Conservation (phyloP, 345 rosid species). For the Syzygium oleosum region DNA sequence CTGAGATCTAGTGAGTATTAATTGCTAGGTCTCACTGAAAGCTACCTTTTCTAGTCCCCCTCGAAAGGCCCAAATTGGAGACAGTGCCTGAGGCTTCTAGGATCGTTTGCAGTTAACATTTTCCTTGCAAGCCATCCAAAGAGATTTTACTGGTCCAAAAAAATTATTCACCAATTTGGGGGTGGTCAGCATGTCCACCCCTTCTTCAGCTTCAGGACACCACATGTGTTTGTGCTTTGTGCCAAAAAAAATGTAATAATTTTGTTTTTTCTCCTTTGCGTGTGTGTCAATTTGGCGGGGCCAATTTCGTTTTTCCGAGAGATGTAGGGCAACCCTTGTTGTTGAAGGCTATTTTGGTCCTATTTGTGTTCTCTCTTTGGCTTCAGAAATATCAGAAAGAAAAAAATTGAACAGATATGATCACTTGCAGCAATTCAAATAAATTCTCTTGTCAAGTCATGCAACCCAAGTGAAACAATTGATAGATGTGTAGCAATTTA, state of each 20-base stretch:
- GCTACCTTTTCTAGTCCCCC: not conserved
- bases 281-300: not conserved
- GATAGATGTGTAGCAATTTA: not conserved
- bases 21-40: not conserved
- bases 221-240: not conserved
- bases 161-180: not conserved
- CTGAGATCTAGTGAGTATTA: not conserved
- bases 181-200: not conserved
- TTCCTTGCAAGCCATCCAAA: not conserved
- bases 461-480: not conserved
- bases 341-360: not conserved
- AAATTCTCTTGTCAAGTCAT: not conserved
- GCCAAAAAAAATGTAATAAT: not conserved
- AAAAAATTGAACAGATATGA: not conserved
- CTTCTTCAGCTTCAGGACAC: slow-evolving; percentile 1
- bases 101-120: not conserved
- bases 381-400: not conserved
- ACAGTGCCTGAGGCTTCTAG: not conserved
- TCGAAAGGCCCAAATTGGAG: not conserved
- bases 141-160: not conserved
- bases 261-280: not conserved
- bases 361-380: not conserved
- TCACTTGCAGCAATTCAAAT: not conserved
- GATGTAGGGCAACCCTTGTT: not conserved
- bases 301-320: not conserved